Evolutionary conservation across 768 basidiomycete genomes (phyloP), one percentile per base, ranked within the genome.

Genomic region (Tylopilus intermedius): DNA sequence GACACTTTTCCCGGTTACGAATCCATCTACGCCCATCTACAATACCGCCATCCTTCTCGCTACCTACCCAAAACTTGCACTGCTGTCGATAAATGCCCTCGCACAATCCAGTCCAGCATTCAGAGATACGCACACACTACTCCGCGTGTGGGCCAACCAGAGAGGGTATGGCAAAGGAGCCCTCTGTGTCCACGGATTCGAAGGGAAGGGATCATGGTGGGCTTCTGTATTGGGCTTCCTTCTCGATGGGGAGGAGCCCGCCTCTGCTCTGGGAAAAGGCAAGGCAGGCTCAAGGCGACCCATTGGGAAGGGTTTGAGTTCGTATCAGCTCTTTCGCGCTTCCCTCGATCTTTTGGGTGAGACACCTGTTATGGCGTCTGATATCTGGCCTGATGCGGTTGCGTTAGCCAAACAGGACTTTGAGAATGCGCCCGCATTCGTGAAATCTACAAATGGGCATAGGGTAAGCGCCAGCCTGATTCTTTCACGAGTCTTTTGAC

Each of bases 61-160:
- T 53, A 73, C 41, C 55, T 73, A 67, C 55, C 67, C 67, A 2
- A 65, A 65, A 27, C 67, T 74, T 1, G 65, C 76, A 15, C 67
- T 80, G 4, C 62, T 64, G 57, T 74, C 59, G 24, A 76, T 76
- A 11, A 73, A 80, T 29, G 77, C 80, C 43, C 73, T 86, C 39
- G 72, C 78, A 10, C 70, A 80, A 24, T 62, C 71, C 9, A 69
- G 72, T 9, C 77, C 86, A 0, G 77, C 83, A 0, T 93, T 90
- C 66, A 67, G 70, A 2, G 86, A 94, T 47, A 90, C 90, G 0
- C 66, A 92, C 8, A 76, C 86, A 0, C 75, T 97, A 1, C 79
- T 97, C 14, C 80, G 91, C 9, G 79, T 94, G 14, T 99, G 96
- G 96, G 90, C 90, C 1, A 83, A 84, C 46, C 88, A 94, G 60